These are phyloP conservation scores for Quercus phellos DNA, from an alignment of 331 rosid genomes.

Conservation along the genomic window DNA sequence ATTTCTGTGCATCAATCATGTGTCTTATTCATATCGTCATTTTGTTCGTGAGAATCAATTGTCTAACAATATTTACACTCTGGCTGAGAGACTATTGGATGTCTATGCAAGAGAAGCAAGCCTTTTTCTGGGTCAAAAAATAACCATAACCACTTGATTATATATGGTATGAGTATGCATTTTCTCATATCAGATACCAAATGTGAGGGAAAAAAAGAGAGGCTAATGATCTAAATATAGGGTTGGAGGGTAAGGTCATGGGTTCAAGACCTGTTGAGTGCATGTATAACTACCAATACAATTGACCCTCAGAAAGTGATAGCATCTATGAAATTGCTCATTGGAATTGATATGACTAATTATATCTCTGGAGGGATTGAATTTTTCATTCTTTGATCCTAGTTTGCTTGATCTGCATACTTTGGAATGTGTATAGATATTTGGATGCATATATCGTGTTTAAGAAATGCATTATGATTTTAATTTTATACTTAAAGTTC, in stretches of 20 bases:
- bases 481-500: not conserved
- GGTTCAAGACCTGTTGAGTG: no score
- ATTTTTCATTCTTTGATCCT: not conserved
- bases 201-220: no score
- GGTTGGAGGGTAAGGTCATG: no score
- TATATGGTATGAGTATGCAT: not conserved
- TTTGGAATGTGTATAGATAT: not conserved
- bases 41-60: not conserved
- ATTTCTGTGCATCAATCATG: not conserved
- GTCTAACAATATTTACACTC: not conserved
- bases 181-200: not conserved
- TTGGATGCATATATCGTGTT: not conserved
- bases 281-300: not conserved
- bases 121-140: not conserved
- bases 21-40: not conserved
- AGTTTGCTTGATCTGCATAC: not conserved
- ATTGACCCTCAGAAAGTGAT: not conserved
- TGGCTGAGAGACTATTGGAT: not conserved
- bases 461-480: not conserved
- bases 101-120: not conserved
- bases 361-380: not conserved
- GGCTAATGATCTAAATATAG: no score
- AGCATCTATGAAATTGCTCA: not conserved
- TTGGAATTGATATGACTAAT: no score
- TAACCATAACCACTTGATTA: not conserved